A percentile compares a stretch with the other conserved stretches of the same genome.
Evolutionary conservation across 2,329 filamentous ascomycete species (phyloP).

Genomic region (Pyrenophora graminea): DNA sequence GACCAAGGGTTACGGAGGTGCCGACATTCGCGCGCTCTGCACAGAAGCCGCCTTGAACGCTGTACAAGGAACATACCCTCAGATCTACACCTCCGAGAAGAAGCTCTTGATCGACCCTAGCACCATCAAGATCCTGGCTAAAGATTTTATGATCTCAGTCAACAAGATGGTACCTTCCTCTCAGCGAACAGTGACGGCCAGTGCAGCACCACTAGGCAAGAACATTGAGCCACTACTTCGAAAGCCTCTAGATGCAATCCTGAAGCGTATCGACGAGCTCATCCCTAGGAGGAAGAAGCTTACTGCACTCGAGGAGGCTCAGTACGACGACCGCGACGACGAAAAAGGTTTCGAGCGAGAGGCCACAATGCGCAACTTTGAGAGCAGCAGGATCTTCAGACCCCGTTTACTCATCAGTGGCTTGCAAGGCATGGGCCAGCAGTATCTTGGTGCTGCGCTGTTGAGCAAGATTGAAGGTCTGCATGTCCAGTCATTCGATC

Average conservation of each 20-base stretch:
- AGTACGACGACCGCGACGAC: conserved; percentile 84
- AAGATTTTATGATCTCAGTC: conserved; percentile 96
- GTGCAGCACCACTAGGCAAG: conserved; percentile 78
- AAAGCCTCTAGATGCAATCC: conserved; percentile 71
- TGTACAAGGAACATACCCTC: conserved; percentile 92
- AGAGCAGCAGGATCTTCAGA: conserved; percentile 83
- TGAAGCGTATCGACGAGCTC: conserved; percentile 70
- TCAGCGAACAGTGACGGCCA: conserved; percentile 83
- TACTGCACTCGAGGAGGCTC: conserved; percentile 90
- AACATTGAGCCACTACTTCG: conserved; percentile 80
- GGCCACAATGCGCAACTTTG: conserved; percentile 72
- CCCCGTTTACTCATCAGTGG: conserved; percentile 85
- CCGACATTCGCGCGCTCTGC: conserved; percentile 89
- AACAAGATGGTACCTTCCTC: conserved; percentile 97
- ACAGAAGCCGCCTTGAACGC: conserved; percentile 96
- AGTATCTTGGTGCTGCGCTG: conserved; percentile 82
- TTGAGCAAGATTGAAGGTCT: conserved; percentile 91
- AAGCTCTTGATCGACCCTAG: conserved; percentile 87
- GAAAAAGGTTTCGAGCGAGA: conserved; percentile 86
- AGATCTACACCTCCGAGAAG: conserved; percentile 89
- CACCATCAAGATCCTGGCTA: conserved; percentile 83
- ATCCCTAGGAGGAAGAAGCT: conserved; percentile 84
- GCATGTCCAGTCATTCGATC: conserved; percentile 92
- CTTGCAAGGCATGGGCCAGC: conserved; percentile 87
- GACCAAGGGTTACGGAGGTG: conserved; percentile 96